Evolutionary conservation across 495 filamentous ascomycete genomes (phyloP).

Genomic region (Durotheca rogersii): DNA sequence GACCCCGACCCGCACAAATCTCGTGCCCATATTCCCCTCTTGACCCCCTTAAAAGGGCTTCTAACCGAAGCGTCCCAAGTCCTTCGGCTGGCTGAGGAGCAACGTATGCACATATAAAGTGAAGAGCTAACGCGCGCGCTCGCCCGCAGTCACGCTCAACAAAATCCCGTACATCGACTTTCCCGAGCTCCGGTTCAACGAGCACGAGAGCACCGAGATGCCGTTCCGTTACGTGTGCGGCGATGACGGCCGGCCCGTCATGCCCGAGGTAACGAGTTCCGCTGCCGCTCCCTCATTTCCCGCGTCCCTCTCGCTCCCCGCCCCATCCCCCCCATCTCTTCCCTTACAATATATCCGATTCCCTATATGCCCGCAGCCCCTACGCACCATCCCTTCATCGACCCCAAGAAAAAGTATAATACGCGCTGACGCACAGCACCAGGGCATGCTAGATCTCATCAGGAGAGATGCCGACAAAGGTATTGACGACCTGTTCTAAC

Average conservation of each 20-base stretch:
- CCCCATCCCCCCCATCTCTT: background rate
- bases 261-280: constrained; percentile 74
- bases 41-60: no score
- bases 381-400: no score
- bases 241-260: constrained; percentile 72
- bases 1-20: background rate
- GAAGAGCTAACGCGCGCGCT: no score
- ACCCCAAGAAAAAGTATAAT: no score
- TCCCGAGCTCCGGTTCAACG: constrained; percentile 84
- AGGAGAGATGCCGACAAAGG: constrained; percentile 90
- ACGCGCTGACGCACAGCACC: no score
- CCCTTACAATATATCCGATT: no score
- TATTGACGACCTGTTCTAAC: constrained; percentile 80
- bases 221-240: constrained; percentile 92
- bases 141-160: constrained; percentile 63
- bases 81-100: no score
- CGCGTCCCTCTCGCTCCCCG: background rate
- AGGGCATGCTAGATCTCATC: constrained; percentile 95
- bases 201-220: constrained; percentile 93
- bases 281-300: background rate
- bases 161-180: constrained; percentile 80
- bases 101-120: no score
- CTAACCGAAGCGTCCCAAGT: no score
- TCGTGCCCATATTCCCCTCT: background rate
- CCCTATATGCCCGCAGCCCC: no score